Percentiles rank a stretch among this genome's conserved stretches.
Conservation (phyloP, 177 flowering plant species). For the Vitis hybrid region DNA sequence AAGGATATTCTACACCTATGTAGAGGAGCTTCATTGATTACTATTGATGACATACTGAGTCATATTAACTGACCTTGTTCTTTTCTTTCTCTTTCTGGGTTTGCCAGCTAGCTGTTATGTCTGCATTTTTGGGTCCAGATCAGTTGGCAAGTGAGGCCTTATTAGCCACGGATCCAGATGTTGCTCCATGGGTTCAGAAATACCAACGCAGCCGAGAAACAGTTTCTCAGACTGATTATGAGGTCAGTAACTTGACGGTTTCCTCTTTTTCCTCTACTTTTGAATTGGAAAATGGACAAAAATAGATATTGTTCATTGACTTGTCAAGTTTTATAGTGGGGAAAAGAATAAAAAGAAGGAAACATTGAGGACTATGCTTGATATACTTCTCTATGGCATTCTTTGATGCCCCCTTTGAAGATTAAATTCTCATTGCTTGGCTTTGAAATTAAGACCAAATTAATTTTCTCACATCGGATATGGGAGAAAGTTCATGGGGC, state of each 20-base stretch:
- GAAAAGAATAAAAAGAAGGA: too few species aligned
- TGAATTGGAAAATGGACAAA: not conserved
- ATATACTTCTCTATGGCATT: not conserved
- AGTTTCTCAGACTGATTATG: slow-evolving; percentile 88
- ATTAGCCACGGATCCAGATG: slow-evolving; percentile 73
- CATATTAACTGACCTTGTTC: not conserved
- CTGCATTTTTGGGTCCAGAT: slow-evolving; percentile 95
- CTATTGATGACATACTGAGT: not conserved
- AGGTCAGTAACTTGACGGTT: slow-evolving; percentile 42
- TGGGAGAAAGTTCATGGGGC: too few species aligned
- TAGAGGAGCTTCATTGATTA: too few species aligned
- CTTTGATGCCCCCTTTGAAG: not conserved
- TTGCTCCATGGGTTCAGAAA: slow-evolving; percentile 83
- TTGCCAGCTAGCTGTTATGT: slow-evolving; percentile 89
- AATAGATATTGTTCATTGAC: not conserved
- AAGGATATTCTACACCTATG: too few species aligned
- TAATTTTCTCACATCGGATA: not conserved
- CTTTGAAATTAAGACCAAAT: not conserved
- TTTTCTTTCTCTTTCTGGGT: not conserved
- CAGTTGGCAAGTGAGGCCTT: slow-evolving; percentile 69
- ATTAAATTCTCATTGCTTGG: not conserved
- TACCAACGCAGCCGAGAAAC: slow-evolving; percentile 96
- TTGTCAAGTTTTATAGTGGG: not conserved
- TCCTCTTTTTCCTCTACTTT: not conserved
- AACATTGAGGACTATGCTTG: not conserved